Evolutionary conservation across 73 alveolate genomes (phyloP), one percentile per base, ranked within the genome.

Genomic region (Paramecium octaurelia): DNA sequence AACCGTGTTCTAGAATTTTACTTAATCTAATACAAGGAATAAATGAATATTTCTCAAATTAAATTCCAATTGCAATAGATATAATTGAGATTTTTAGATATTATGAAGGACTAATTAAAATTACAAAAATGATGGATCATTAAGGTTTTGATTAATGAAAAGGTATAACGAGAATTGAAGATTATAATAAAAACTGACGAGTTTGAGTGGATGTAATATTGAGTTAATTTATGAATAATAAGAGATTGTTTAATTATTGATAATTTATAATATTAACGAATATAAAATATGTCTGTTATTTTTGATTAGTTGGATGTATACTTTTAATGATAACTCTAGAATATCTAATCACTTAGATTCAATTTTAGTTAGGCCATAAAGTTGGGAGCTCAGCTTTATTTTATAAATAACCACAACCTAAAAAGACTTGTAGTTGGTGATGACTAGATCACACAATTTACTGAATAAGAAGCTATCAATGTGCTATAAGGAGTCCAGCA

Each of bases 221-320:
- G 69, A 58, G 35, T 58, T 58, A 36, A 29, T 86, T 35, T 29
- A 58, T 29, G 50, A 42, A 8, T 73, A 48, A 54, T 29, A 58
- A 57, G 71, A 23, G 12, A 27, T 86, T 18, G 12, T 50, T 34
- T 86, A 86, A 50, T 16, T 86, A 50, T 73, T 86, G 73, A 54
- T 54, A 46, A 21, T 48, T 54, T 27, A 46, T 48, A 48, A 38
- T 85, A 54, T 54, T 54, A 54, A 54, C 69, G 69, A 18, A 68
- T 68, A 68, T 68, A 31, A 68, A 31, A 68, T 68, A 68, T 68
- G 84, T 68, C 84, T 68, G 84, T 68, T 68, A 68, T 68, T 68
- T 68, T 68, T 68, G 84, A 68, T 27, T 34, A 68, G 40, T 34
- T 68, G 46, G 50, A 68, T 14, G 84, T 68, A 68, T 68, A 8